Conservation (phyloP, 371 early-diverging fungal genomes). For the Sporodiniella umbellata region DNA sequence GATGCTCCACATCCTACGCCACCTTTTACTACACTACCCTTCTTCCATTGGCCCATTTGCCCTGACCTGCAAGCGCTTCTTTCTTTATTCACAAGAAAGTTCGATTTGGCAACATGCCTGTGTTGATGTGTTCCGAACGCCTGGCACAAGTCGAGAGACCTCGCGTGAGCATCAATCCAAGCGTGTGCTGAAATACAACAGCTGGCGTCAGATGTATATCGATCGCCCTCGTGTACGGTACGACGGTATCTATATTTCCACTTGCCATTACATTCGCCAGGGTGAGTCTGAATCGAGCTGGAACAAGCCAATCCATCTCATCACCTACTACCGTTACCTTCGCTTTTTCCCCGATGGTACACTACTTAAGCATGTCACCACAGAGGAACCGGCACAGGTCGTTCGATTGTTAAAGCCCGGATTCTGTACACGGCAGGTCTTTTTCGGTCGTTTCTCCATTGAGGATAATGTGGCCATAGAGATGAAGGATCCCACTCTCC, state of each 20-base stretch:
- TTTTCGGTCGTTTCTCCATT: slow-evolving; percentile 40
- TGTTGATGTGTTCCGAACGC: slow-evolving; percentile 37
- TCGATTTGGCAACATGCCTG: slow-evolving; percentile 60
- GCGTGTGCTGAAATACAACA: slow-evolving; percentile 27
- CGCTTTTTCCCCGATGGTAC: slow-evolving; percentile 62
- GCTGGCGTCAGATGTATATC: slow-evolving; percentile 55
- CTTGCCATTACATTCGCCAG: slow-evolving; percentile 57
- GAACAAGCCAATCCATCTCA: slow-evolving; percentile 62
- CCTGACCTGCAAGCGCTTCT: slow-evolving; percentile 55
- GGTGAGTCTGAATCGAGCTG: slow-evolving; percentile 50
- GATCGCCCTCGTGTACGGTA: slow-evolving; percentile 63
- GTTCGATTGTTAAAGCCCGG: slow-evolving; percentile 30
- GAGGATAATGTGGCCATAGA: slow-evolving; percentile 21
- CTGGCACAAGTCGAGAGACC: slow-evolving; percentile 24
- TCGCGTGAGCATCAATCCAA: slow-evolving; percentile 17
- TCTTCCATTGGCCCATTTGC: slow-evolving; percentile 46
- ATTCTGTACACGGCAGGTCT: slow-evolving; percentile 35
- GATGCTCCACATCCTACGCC: slow-evolving; percentile 30
- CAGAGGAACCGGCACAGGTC: slow-evolving; percentile 51
- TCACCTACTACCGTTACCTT: slow-evolving; percentile 70
- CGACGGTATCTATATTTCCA: slow-evolving; percentile 71
- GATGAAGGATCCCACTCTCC: slow-evolving; percentile 32
- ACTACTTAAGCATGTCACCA: slow-evolving; percentile 46
- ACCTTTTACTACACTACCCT: slow-evolving; percentile 41
- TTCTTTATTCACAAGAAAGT: slow-evolving; percentile 41